Conservation (phyloP, 2,329 filamentous ascomycete species). For the Epichloe gansuensis region DNA sequence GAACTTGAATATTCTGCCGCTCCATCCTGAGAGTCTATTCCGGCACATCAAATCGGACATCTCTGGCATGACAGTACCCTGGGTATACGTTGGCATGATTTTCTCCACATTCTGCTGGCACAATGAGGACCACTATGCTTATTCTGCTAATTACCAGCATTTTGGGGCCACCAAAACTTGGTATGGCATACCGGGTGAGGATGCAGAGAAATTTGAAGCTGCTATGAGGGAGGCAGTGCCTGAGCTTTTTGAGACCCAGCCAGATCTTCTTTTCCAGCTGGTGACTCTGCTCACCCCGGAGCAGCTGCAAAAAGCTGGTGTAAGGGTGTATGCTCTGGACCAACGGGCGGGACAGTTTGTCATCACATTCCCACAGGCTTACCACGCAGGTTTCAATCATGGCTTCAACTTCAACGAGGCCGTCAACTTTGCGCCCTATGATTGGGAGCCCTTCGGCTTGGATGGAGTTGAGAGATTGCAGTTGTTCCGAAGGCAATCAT, state of each 20-base stretch:
- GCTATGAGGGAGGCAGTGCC: conserved; percentile 94
- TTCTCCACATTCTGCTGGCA: conserved; percentile 99
- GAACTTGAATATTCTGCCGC: conserved; percentile 88
- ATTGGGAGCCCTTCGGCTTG: conserved; percentile 91
- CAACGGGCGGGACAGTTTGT: conserved; percentile 93
- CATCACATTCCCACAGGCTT: conserved; percentile 91
- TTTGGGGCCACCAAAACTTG: conserved; percentile 97
- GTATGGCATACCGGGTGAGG: conserved; percentile 93
- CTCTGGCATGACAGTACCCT: conserved; percentile 97
- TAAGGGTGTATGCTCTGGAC: conserved; percentile 88
- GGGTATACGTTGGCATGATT: conserved; percentile 98
- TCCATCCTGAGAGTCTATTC: conserved; percentile 85
- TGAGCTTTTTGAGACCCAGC: conserved; percentile 92
- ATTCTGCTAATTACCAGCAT: conserved; percentile 96
- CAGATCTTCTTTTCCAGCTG: conserved; percentile 88
- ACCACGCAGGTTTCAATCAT: conserved; percentile 96
- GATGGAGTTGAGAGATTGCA: conserved; percentile 76
- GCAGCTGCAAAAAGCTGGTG: conserved; percentile 82
- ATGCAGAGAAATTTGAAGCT: conserved; percentile 86
- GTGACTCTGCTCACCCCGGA: conserved; percentile 93
- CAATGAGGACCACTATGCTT: conserved; percentile 95
- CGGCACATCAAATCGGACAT: conserved; percentile 97
- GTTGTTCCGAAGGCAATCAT: conserved; percentile 79
- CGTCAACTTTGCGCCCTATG: conserved; percentile 88
- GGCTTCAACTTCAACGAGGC: conserved; percentile 99